These are phyloP conservation scores for Clonostachys sp. DNA, from an alignment of 2,329 filamentous ascomycete species.

Conservation along the genomic window DNA sequence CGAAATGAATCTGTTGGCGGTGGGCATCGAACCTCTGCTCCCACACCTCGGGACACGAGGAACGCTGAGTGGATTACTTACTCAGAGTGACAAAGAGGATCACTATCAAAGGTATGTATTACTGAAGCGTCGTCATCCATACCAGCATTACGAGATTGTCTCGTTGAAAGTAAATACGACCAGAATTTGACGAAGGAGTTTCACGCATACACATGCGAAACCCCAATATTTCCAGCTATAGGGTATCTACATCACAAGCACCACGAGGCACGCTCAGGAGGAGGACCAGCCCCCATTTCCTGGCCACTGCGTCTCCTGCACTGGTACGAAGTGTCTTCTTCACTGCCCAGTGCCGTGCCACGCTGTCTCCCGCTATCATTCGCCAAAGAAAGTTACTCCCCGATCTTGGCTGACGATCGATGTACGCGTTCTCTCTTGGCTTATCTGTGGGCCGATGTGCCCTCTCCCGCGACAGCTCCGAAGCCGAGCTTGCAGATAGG, in stretches of 20 bases:
- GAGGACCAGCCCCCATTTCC: conserved; percentile 12
- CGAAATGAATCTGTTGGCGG: no score
- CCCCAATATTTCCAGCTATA: neutral
- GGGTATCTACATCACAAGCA: neutral
- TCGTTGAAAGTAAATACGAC: no score
- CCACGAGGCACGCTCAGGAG: conserved; percentile 13
- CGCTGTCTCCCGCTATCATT: conserved; percentile 5
- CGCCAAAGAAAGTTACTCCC: conserved; percentile 3
- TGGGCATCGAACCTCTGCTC: no score
- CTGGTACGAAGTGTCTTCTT: conserved; percentile 10
- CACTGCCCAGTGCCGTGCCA: conserved; percentile 5
- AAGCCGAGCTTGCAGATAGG: conserved; percentile 2
- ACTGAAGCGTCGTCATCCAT: no score
- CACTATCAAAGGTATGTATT: no score
- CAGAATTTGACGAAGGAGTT: no score
- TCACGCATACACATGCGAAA: no score
- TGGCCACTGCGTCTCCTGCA: conserved; percentile 13
- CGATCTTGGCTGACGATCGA: neutral
- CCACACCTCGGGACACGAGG: no score
- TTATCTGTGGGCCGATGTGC: neutral
- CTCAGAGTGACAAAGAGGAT: no score
- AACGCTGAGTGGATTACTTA: no score
- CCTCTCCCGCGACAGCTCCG: conserved; percentile 1
- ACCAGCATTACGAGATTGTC: no score
- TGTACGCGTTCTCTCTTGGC: neutral